These are phyloP conservation scores for Hydnomerulius pinastri DNA, from an alignment of 768 basidiomycete genomes.

Conservation along the genomic window DNA sequence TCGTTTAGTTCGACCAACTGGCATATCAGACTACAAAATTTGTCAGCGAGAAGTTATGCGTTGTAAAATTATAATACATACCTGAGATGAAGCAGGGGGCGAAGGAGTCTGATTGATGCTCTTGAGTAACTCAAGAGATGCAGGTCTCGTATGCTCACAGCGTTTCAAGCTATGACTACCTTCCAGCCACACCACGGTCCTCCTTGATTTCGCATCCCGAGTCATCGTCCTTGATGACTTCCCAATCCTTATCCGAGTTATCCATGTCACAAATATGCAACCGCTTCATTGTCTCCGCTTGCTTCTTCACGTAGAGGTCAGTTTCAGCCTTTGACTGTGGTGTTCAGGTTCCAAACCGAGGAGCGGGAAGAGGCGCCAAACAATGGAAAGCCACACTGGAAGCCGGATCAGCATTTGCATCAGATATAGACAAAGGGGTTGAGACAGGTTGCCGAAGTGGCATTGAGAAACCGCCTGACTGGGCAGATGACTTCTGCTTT, in stretches of 20 bases:
- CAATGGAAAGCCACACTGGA: slow-evolving; percentile 37
- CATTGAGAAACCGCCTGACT: slow-evolving; percentile 52
- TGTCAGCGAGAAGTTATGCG: background rate
- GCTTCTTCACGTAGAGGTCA: slow-evolving; percentile 43
- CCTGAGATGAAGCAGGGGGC: slow-evolving; percentile 35
- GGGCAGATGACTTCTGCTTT: slow-evolving; percentile 61
- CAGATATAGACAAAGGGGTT: slow-evolving; percentile 41
- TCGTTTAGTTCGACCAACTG: slow-evolving; percentile 14
- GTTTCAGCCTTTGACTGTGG: slow-evolving; percentile 40
- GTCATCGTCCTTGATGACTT: slow-evolving; percentile 43
- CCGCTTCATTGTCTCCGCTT: slow-evolving; percentile 66
- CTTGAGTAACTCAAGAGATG: slow-evolving; percentile 66
- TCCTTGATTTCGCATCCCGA: slow-evolving; percentile 54
- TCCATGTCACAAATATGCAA: slow-evolving; percentile 59
- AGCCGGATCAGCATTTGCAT: slow-evolving; percentile 32
- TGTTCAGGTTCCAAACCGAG: slow-evolving; percentile 27
- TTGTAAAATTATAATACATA: slow-evolving; percentile 5
- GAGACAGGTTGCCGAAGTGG: slow-evolving; percentile 52
- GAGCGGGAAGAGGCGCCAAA: slow-evolving; percentile 36
- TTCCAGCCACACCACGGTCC: slow-evolving; percentile 31
- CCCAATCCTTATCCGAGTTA: slow-evolving; percentile 47
- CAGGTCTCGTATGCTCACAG: slow-evolving; percentile 69
- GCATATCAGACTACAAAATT: slow-evolving; percentile 12
- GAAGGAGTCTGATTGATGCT: slow-evolving; percentile 48
- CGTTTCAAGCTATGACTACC: slow-evolving; percentile 75